Evolutionary conservation across 2,329 filamentous ascomycete genomes (phyloP), one percentile per base, ranked within the genome.

Genomic region (Akanthomyces lecanii): DNA sequence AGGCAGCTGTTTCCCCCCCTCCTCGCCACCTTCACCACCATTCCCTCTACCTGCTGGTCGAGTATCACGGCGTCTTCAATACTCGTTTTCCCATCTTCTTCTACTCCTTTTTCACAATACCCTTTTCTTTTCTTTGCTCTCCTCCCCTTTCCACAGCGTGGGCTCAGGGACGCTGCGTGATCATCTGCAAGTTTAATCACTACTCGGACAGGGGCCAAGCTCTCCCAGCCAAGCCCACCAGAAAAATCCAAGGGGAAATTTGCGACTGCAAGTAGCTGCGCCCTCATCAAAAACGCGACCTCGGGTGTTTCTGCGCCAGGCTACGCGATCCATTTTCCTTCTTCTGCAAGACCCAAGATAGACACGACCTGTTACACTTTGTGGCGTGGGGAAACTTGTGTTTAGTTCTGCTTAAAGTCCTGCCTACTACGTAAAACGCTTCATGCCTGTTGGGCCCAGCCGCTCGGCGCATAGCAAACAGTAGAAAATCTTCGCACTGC

Each of bases 351-450:
- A 25, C 30, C 51, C 48, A 47, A 55, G 44, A 52, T 62, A 55
- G 51, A 62, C 51, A 30, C 47, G 42, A 33, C 42, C 42, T 33
- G 42, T 62, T 62, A 53, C 51, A 50, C 33, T 55, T 50, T 40
- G 50, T 54, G 50, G 40, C 40, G 25, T 12, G 59, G 51, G 51
- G 36, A 48, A 36, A 48, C 21, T 18, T 44, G 47, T 57, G 54
- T 63, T 59, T 63, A 63, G 61, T 63, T 63, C 40, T 62, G 48
- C 50, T 42, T 63, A 55, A 51, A 63, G 54, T 51, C 47, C 61
- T 63, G 61, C 40, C 54, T 58, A 28, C 61, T 53, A 40, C 54
- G 61, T 63, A 63, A 63, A 63, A 23, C 51, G 59, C 36, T 48
- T 23, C 53, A 57, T 50, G 33, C 53, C 53, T 57, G 33, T 57